A percentile compares a stretch with the other conserved stretches of the same genome.
phyloP scores from a whole-genome alignment of 352 stramenopile genomes.

The Globisporangium middletonii region DNA sequence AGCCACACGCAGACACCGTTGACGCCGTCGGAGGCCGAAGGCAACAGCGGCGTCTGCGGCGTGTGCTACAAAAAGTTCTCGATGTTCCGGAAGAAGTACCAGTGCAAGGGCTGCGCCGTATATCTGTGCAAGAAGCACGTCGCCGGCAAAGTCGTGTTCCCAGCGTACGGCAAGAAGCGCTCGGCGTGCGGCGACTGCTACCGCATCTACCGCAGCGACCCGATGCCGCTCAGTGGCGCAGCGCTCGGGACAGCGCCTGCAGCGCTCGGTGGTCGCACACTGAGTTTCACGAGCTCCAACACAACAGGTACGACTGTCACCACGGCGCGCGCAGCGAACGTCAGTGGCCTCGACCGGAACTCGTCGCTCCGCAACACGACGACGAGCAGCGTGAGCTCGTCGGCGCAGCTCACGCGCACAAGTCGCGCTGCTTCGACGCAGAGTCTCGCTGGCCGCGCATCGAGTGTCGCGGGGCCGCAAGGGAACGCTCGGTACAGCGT shows the following conservation, averaged over 20 bases:
- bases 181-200: conserved; percentile 77
- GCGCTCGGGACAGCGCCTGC: conserved; percentile 10
- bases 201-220: conserved; percentile 48
- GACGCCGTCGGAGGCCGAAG: conserved; percentile 25
- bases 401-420: conserved; percentile 12
- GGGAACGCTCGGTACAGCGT: conserved; percentile 46
- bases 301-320: conserved; percentile 9
- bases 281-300: conserved; percentile 12
- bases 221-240: conserved; percentile 29
- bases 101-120: conserved; percentile 77
- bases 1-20: conserved; percentile 3
- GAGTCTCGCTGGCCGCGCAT: conserved; percentile 33
- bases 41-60: conserved; percentile 59
- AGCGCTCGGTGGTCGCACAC: conserved; percentile 15
- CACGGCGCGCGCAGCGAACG: conserved; percentile 1
- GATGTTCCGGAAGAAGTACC: conserved; percentile 85
- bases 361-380: conserved; percentile 10
- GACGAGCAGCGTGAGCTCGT: conserved; percentile 10
- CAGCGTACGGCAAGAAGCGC: conserved; percentile 56
- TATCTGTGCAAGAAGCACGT: conserved; percentile 80
- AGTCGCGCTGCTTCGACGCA: conserved; percentile 45
- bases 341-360: conserved; percentile 7
- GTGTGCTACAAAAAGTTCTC: conserved; percentile 86
- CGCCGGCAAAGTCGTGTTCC: conserved; percentile 59
- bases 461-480: conserved; percentile 38